Base-by-base conservation (phyloP, 352 stramenopile genomes). In the Phytophthora capsici region DNA sequence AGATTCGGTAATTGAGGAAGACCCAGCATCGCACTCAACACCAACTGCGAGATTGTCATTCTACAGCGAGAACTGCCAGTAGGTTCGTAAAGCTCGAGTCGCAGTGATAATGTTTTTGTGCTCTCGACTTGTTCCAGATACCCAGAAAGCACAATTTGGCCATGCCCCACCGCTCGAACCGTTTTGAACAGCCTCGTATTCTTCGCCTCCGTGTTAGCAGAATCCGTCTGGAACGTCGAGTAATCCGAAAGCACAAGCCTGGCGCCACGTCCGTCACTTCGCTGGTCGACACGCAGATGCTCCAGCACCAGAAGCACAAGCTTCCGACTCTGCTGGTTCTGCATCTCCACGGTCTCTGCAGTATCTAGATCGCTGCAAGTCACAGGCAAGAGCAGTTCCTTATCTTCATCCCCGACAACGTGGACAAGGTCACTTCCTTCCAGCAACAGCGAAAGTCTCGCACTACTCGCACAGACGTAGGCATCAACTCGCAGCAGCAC, bases 391-490 rank as follows among this genome's bases (percentile, higher is more conserved):
- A 81, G 37, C 22, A 80, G 37, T 14, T 76, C 45, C 41, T 62
- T 58, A 17, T 58, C 48, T 14, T 72, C 44, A 26, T 78, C 70
- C 6, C 78, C 76, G 13, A 82, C 56, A 23, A 91, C 48, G 20
- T 88, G 70, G 0, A 78, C 53, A 7, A 93, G 49, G 34, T 87
- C 79, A 3, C 54, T 59, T 2, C 57, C 53, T 12, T 87, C 70
- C 3, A 90, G 22, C 2, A 85, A 40, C 30, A 91, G 30, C 6
- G 82, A 90, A 1, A 91, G 38, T 9, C 66, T 71, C 3, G 55
- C 57, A 48, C 81, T 87, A 5, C 82, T 82, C n/a, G 64, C 59
- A 54, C 71, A 74, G 6, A 91, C 62, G 63, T 91, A 93, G 2
- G 79, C 76, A 55, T 93, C 85, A 0, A 89, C 65, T 2, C 85